Base-by-base conservation (phyloP, 2,329 filamentous ascomycete species). In the Fusarium miscanthi region DNA sequence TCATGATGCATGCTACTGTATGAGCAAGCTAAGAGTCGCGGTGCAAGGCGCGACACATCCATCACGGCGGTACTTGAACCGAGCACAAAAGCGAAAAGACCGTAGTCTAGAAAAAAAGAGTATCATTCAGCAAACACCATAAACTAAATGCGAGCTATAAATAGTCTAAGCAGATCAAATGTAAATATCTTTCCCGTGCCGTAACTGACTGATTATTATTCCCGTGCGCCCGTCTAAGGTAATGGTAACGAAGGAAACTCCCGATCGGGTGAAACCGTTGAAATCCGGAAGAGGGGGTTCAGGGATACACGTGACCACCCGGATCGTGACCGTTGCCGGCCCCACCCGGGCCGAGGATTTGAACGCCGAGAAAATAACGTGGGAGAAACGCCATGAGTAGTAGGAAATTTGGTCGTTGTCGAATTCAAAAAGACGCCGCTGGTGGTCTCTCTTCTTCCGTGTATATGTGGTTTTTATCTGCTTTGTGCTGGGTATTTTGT, bases 251-350 rank as follows among this genome's bases (percentile, higher is more conserved):
- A 51, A 51, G 31, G 35, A 27, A 25, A 42, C 42, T 30, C 42
- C 30, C 33, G 17, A 53, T 74, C 66, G 70, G 70, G 63, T 58
- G 40, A 66, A 63, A 57, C 62, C 70, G 60, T 57, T 49, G 27
- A 53, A 51, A 23, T 51, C 23, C 35, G 53, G 23, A 27, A 27
- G 48, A 56, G 30, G 37, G 58, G 48, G 37, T 16, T 42, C 17
- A 45, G 52, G 68, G 60, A 51, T 63, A 25, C 70, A 73, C 70
- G 70, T 73, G 70, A 73, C 48, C 42, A 72, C 64, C 69, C 59
- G 69, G 64, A 61, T 60, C 59, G 56, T 60, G 59, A 72, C 61
- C 65, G 61, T 42, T 42, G n/a, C 17, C 70, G 70, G 70, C 66
- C 66, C 70, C 70, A 73, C 66, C 25, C 49, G 57, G 49, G 52